phyloP scores from a whole-genome alignment of 139 green algal species.

The Micractinium conductrix region DNA sequence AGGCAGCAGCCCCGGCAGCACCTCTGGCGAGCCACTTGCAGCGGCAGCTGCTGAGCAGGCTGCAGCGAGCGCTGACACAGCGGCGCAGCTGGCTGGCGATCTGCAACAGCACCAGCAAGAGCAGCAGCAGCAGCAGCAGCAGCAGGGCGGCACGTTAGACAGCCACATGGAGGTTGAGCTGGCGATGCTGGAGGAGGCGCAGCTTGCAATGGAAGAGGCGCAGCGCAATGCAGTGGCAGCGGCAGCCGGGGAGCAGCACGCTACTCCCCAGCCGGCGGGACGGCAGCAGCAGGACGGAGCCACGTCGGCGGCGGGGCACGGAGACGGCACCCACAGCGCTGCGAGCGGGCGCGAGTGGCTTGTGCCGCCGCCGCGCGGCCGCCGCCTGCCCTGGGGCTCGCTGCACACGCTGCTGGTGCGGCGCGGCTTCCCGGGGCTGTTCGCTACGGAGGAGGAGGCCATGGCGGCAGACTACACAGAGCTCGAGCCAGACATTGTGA shows the following conservation, averaged over 20 bases:
- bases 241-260: background rate
- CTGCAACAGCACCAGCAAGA: background rate
- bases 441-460: background rate
- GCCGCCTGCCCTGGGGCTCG: slow-evolving; percentile 4
- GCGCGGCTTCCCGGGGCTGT: slow-evolving; percentile 21
- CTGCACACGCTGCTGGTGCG: slow-evolving; percentile 18
- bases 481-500: background rate
- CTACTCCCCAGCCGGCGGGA: background rate
- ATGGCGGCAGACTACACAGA: background rate
- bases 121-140: background rate
- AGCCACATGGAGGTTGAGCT: slow-evolving; percentile 2
- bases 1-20: too few species aligned
- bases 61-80: too few species aligned
- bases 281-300: background rate
- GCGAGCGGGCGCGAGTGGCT: too few species aligned
- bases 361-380: background rate
- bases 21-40: too few species aligned
- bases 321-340: background rate
- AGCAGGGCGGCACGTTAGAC: too few species aligned
- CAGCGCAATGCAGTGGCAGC: background rate
- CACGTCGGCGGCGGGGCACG: background rate
- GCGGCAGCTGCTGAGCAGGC: too few species aligned
- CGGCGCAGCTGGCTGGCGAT: too few species aligned
- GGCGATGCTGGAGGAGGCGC: background rate
- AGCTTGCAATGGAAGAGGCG: background rate